Percentiles rank a stretch among this genome's conserved stretches.
Conservation (phyloP, 2,329 filamentous ascomycete genomes). For the Rugonectria rugulosa region DNA sequence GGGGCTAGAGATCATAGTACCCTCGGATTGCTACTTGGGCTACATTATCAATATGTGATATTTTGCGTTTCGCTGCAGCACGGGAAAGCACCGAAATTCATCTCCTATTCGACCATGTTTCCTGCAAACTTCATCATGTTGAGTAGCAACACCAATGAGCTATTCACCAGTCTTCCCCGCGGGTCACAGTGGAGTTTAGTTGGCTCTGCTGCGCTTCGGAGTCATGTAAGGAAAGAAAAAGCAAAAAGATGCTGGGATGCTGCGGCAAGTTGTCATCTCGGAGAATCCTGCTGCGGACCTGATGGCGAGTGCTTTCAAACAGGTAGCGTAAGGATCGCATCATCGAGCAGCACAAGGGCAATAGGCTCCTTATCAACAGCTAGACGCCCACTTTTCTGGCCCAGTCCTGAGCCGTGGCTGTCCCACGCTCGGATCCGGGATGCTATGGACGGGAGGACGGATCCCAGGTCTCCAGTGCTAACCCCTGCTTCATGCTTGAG, state of each 20-base stretch:
- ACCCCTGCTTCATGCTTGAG: too few relatives aligned
- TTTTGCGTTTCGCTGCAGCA: too few relatives aligned
- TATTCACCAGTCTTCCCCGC: not conserved
- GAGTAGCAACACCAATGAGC: too few relatives aligned
- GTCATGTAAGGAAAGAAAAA: not conserved
- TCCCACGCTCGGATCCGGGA: slow-evolving; percentile 9
- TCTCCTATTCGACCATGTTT: too few relatives aligned
- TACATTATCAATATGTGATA: too few relatives aligned
- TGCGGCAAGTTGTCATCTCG: slow-evolving; percentile 4
- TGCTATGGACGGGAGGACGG: not conserved
- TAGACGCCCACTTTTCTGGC: slow-evolving; percentile 4
- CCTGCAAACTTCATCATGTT: too few relatives aligned
- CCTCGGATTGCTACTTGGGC: too few relatives aligned
- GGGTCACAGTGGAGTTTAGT: too few relatives aligned
- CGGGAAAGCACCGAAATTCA: too few relatives aligned
- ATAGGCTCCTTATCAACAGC: slow-evolving; percentile 23
- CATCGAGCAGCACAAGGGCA: slow-evolving; percentile 11
- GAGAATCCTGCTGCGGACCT: slow-evolving; percentile 14
- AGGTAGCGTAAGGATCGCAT: slow-evolving; percentile 16
- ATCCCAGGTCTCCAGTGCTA: too few relatives aligned
- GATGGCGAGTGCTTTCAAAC: not conserved
- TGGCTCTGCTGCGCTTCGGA: too few relatives aligned
- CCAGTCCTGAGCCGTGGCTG: slow-evolving; percentile 10
- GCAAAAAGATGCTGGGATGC: not conserved
- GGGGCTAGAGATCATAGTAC: too few relatives aligned